Percentiles rank a stretch among this genome's conserved stretches.
Evolutionary conservation across 768 basidiomycete genomes (phyloP).

Genomic region (Russula virescens): DNA sequence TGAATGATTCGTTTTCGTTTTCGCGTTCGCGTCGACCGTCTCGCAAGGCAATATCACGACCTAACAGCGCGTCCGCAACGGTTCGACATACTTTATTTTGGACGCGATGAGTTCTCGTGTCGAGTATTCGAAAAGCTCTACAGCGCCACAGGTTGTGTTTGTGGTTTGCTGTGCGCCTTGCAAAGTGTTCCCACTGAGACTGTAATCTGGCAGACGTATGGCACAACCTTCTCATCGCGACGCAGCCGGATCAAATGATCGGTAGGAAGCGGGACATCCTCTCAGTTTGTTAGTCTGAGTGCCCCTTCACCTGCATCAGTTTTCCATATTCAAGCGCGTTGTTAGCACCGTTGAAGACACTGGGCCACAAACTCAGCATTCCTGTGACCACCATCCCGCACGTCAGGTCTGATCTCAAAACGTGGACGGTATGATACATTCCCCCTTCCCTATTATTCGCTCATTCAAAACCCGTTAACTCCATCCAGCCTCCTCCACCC

Average conservation of each 20-base stretch:
- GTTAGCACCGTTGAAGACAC: constrained; percentile 63
- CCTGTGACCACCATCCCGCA: constrained; percentile 58
- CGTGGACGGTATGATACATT: constrained; percentile 49
- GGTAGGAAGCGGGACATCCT: constrained; percentile 56
- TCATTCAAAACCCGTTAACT: constrained; percentile 14
- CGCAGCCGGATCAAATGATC: constrained; percentile 59
- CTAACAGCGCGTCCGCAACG: constrained; percentile 27
- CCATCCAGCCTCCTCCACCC: constrained; percentile 39
- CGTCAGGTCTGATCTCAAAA: constrained; percentile 51
- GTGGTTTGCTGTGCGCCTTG: constrained; percentile 21
- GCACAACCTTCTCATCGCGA: constrained; percentile 60
- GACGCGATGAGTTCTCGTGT: constrained; percentile 86
- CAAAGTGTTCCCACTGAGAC: neutral
- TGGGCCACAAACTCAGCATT: constrained; percentile 49
- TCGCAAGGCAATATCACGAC: constrained; percentile 1
- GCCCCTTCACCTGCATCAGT: neutral
- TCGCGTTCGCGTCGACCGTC: neutral
- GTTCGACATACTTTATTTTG: constrained; percentile 81
- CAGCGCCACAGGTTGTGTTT: constrained; percentile 47
- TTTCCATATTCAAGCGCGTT: neutral
- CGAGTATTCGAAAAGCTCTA: constrained; percentile 60
- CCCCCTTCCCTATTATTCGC: too few relatives aligned
- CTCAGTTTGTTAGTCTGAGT: constrained; percentile 46
- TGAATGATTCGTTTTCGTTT: neutral
- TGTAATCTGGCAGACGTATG: constrained; percentile 60